These are phyloP conservation scores for Xylariaceae sp. DNA, from an alignment of 2,329 filamentous ascomycete species.

Conservation along the genomic window DNA sequence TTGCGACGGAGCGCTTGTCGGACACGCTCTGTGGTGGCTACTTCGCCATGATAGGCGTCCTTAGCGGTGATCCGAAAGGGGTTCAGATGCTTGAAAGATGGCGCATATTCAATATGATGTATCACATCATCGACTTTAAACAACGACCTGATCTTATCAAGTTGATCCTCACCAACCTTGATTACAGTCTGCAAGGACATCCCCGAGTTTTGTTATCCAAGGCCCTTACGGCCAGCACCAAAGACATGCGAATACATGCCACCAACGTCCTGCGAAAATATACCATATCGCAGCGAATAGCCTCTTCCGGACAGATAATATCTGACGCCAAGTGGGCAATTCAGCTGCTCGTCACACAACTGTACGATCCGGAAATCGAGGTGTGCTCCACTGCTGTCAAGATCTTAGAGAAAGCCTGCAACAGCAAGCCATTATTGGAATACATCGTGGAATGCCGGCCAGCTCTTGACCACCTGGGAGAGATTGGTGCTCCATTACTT, in stretches of 20 bases:
- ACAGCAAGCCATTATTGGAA: conserved; percentile 82
- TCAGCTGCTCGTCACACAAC: conserved; percentile 89
- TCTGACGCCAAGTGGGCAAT: conserved; percentile 92
- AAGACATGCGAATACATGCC: conserved; percentile 84
- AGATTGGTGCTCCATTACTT: conserved; percentile 90
- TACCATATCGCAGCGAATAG: conserved; percentile 52
- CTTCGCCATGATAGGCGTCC: conserved; percentile 82
- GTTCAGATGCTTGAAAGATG: conserved; percentile 88
- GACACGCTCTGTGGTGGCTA: conserved; percentile 91
- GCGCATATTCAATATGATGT: conserved; percentile 99
- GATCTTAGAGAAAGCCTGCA: conserved; percentile 95
- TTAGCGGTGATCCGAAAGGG: conserved; percentile 77
- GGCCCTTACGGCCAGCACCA: conserved; percentile 83
- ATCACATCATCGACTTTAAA: conserved; percentile 89
- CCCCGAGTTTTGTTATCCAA: conserved; percentile 90
- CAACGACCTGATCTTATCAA: conserved; percentile 89
- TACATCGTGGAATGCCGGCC: conserved; percentile 96
- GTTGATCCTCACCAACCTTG: conserved; percentile 80
- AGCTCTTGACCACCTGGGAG: conserved; percentile 87
- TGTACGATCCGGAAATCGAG: conserved; percentile 95
- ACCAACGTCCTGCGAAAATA: conserved; percentile 86
- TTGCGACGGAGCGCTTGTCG: conserved; percentile 74
- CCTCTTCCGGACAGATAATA: conserved; percentile 37
- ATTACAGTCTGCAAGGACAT: conserved; percentile 84
- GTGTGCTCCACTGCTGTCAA: conserved; percentile 96